phyloP scores from a whole-genome alignment of 2,329 filamentous ascomycete genomes.

The Myriosclerotinia scirpicola region DNA sequence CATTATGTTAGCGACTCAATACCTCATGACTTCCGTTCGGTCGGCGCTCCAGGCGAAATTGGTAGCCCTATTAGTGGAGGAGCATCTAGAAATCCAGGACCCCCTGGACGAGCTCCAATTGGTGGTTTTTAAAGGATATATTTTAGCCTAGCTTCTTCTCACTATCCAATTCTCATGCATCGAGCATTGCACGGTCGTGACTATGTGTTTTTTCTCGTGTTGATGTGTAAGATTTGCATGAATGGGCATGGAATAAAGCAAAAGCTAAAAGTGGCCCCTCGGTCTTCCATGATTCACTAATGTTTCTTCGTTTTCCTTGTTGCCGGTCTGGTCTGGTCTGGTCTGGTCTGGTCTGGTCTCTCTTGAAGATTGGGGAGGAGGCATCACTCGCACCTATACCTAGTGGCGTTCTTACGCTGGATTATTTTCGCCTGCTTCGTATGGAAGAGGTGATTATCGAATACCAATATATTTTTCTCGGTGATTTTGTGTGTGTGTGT shows the following conservation, averaged over 20 bases:
- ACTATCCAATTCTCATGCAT: constrained; percentile 15
- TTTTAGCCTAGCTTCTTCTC: constrained; percentile 16
- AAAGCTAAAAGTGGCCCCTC: constrained; percentile 1
- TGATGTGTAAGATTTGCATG: constrained; percentile 14
- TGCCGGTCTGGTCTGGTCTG: not conserved
- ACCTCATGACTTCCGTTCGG: constrained; percentile 42
- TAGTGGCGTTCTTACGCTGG: constrained; percentile 17
- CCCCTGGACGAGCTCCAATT: constrained; percentile 17
- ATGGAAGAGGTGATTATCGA: constrained; percentile 7
- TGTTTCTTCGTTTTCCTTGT: constrained; percentile 1
- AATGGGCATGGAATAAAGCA: not conserved
- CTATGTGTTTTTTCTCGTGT: constrained; percentile 6
- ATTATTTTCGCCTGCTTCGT: not conserved
- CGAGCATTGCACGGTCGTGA: constrained; percentile 1
- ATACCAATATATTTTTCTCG: constrained; percentile 13
- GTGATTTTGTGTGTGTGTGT: not conserved
- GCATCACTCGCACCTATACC: constrained; percentile 15
- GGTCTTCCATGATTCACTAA: constrained; percentile 9
- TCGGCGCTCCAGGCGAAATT: constrained; percentile 66
- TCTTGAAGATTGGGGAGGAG: constrained; percentile 12
- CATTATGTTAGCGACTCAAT: constrained; percentile 57
- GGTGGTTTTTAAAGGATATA: constrained; percentile 17
- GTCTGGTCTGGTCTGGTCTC: constrained; percentile 7
- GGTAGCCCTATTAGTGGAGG: constrained; percentile 59
- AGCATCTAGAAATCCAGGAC: constrained; percentile 17